Base-by-base conservation (phyloP, 352 stramenopile species). In the Plasmopara muralis region DNA sequence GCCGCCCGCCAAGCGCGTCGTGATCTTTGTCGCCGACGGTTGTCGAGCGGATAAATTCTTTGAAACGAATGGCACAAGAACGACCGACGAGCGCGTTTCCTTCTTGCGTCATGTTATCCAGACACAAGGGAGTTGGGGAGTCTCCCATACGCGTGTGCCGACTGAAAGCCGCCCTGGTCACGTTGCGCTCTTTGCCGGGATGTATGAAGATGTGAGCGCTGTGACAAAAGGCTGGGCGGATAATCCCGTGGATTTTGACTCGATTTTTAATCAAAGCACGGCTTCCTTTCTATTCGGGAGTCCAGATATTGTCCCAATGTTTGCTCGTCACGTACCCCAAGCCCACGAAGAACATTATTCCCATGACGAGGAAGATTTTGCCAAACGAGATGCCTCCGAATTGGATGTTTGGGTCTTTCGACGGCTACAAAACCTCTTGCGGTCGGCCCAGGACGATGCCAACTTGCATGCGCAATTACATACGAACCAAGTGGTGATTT, bases 181-280 rank as follows among this genome's bases (percentile, higher is more conserved):
- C 58, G 81, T 92, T 8, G 81, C 83, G 50, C 76, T 94, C 30
- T 91, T 94, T 47, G 83, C 83, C 2, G 83, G 81, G 13, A 91
- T 94, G 77, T 94, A 94, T 56, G 83, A 94, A 43, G 81, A 94
- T 59, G 83, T 92, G 48, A 90, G 77, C 46, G 83, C 81, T 6
- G 81, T 92, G n/a, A 92, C 83, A n/a, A 85, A 87, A 39, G 83
- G 83, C 35, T 94, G 81, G 81, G 74, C 86, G 20, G 79, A 89
- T 55, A 94, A 94, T 50, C 83, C 81, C 12, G 83, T 94, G 47
- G 79, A 92, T 43, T 94, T 92, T 50, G 83, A 94, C 62, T 91
- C 83, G 50, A 61, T 94, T 4, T 90, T 92, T 47, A 94, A 91
- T 55, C 79, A 91, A 64, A 91, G 79, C 52, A 58, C 43, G 28